Conservation (phyloP, 202 grass and related monocot species). For the Zizania palustris region DNA sequence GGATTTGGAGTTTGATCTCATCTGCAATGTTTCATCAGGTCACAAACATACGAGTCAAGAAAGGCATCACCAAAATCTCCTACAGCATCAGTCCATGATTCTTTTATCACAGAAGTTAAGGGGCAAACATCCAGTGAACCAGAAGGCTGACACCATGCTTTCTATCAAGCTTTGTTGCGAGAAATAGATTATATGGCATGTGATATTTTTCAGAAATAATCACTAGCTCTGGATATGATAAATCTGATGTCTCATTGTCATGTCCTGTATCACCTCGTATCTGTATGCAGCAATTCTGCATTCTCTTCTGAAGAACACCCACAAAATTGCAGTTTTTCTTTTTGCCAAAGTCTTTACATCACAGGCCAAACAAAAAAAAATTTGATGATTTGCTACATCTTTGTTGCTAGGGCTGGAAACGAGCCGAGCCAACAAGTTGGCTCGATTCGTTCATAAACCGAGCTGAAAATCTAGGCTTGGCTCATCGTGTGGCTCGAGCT, state of each 20-base stretch:
- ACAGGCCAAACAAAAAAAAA: no score
- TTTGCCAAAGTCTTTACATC: no score
- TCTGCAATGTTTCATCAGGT: slow-evolving; percentile 61
- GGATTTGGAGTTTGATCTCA: slow-evolving; percentile 25
- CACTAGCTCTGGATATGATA: background rate
- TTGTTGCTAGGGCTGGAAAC: no score
- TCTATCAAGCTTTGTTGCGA: background rate
- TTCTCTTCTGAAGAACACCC: background rate
- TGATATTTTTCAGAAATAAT: background rate
- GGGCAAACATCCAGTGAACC: background rate
- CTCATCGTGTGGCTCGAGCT: no score
- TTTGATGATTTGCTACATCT: no score
- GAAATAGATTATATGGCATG: background rate
- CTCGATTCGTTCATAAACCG: no score
- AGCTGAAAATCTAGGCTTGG: no score
- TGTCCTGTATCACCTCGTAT: background rate
- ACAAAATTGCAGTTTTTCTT: no score
- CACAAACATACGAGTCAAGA: slow-evolving; percentile 79
- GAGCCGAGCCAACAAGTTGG: no score
- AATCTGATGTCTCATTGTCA: background rate
- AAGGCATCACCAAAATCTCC: slow-evolving; percentile 80
- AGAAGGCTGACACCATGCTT: background rate
- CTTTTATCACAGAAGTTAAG: background rate
- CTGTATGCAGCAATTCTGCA: background rate
- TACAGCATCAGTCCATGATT: slow-evolving; percentile 63